Evolutionary conservation across 1,284 basidiomycete genomes (phyloP).

Genomic region (Exobasidium cylindrosporum): DNA sequence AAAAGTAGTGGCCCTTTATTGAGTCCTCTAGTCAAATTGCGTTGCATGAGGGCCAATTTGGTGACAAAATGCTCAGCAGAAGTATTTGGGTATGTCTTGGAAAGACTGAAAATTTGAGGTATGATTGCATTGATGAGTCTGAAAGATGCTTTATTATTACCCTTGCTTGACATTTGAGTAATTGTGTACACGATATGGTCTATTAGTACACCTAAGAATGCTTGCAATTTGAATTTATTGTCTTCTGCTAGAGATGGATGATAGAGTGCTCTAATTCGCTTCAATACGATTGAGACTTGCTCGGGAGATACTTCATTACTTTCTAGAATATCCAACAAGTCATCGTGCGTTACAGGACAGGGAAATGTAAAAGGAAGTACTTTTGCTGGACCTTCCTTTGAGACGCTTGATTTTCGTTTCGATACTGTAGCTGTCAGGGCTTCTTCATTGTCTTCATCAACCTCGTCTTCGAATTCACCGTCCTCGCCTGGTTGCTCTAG

Average conservation of each 20-base stretch:
- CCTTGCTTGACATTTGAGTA: conserved; percentile 57
- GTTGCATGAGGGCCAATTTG: conserved; percentile 87
- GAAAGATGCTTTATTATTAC: conserved; percentile 58
- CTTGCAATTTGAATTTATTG: conserved; percentile 74
- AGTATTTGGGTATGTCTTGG: conserved; percentile 75
- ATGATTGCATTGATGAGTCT: conserved; percentile 67
- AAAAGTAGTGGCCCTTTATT: conserved; percentile 67
- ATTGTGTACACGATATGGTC: conserved; percentile 76
- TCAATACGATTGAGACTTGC: conserved; percentile 77
- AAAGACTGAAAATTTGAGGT: conserved; percentile 78
- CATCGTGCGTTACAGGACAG: conserved; percentile 80
- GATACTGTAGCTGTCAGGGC: not conserved
- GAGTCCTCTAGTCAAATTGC: conserved; percentile 83
- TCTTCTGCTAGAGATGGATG: conserved; percentile 85
- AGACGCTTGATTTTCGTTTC: conserved; percentile 11
- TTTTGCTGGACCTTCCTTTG: not conserved
- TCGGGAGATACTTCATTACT: conserved; percentile 59
- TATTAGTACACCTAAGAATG: conserved; percentile 73
- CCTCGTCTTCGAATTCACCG: conserved; percentile 30
- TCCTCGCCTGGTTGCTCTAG: conserved; percentile 40
- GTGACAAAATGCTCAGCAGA: conserved; percentile 75
- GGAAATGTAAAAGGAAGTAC: conserved; percentile 81
- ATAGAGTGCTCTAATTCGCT: conserved; percentile 84
- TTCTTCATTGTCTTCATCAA: conserved; percentile 5
- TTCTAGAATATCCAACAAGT: conserved; percentile 79